Evolutionary conservation across 768 basidiomycete genomes (phyloP), one percentile per base, ranked within the genome.

Genomic region (Chiua virens): DNA sequence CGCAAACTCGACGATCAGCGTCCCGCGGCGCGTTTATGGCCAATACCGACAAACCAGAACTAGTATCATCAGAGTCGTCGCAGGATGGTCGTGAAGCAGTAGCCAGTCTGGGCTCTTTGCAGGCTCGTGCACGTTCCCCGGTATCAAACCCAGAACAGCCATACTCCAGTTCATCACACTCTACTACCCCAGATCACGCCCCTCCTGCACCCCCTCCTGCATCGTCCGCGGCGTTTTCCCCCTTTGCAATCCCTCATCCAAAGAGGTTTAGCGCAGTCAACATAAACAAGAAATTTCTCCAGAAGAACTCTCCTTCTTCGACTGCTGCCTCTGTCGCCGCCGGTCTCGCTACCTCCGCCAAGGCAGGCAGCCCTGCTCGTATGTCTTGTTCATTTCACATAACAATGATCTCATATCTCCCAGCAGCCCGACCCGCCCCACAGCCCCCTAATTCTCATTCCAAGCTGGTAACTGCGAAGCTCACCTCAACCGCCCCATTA

Each of bases 261-360:
- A 98, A 98, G 77, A 85, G 87, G 63, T 95, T 94, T 71, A 90
- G 77, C 65, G 82, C 92, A 25, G 83, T 92, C 55, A 93, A 92
- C 66, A 92, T 98, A 70, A 96, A 92, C 76, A 96, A 94, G 82
- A 92, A 91, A 71, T 98, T 98, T 70, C 75, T 98, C 38, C 89
- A 93, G 75, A 96, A 95, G 79, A 88, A 87, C 49, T 83, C 83
- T 7, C 69, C 85, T 38, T 74, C 82, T 37, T 75, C 83, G 22
- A 71, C 74, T 42, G 66, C 81, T 22, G 62, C 75, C 32, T 72
- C 80, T 18, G 61, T 74, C 43, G 71, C 77, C 23, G 70, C 79
- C 20, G 65, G 67, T 44, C 74, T 77, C 28, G 64, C 73, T 42
- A 42, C 52, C 2, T 61, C 75, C 37, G 57, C 70, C 50, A 89